Evolutionary conservation across 345 rosid genomes (phyloP).

Genomic region (Eucalyptus pauciflora): DNA sequence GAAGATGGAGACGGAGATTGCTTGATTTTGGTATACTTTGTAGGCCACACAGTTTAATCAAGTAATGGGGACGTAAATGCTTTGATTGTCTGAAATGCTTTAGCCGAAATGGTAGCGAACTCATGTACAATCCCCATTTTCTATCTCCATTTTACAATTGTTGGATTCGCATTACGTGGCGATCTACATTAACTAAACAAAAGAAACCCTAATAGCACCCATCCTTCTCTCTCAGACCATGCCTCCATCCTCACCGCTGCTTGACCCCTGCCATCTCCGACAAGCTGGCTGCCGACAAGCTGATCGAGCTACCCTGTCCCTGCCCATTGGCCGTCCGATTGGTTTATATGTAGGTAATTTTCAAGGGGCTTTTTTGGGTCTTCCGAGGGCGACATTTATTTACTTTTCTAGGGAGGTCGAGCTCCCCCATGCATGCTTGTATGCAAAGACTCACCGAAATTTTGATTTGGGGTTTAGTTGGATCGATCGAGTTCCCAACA

Average conservation of each 20-base stretch:
- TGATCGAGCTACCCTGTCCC: not conserved
- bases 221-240: not conserved
- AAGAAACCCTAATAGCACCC: not conserved
- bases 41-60: not conserved
- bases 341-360: not conserved
- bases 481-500: too few species aligned
- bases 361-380: not conserved
- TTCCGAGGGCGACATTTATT: not conserved
- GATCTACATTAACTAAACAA: not conserved
- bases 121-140: not conserved
- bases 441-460: too few species aligned
- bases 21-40: not conserved
- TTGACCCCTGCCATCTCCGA: not conserved
- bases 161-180: fast-evolving
- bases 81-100: not conserved
- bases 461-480: too few species aligned
- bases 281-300: not conserved
- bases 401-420: not conserved
- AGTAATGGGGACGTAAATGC: not conserved
- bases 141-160: not conserved
- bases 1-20: not conserved
- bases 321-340: not conserved
- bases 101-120: fast-evolving
- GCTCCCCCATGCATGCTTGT: not conserved
- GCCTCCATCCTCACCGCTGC: not conserved